Evolutionary conservation across 805 yeast species (phyloP).

Genomic region (Candida easanensis): DNA sequence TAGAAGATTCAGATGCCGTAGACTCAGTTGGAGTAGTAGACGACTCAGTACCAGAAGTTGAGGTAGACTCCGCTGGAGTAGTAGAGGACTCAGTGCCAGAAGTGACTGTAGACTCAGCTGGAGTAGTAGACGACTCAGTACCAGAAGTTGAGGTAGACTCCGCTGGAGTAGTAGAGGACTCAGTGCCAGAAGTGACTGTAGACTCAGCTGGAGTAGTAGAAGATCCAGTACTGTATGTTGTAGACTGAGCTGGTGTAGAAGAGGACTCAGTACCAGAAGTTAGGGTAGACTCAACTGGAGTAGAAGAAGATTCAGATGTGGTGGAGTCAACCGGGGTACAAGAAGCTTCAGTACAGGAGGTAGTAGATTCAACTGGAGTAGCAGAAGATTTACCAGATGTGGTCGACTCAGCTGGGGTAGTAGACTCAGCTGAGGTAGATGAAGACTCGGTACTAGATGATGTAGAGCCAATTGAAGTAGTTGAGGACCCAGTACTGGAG

Average conservation of each 20-base stretch:
- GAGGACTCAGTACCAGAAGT: neutral
- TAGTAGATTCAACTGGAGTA: neutral
- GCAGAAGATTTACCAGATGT: neutral
- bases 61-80: neutral
- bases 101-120: no score
- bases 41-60: neutral
- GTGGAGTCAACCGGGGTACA: neutral
- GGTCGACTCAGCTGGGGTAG: neutral
- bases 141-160: no score
- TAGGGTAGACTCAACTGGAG: neutral
- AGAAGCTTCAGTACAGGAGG: neutral
- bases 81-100: neutral
- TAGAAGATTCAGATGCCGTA: neutral
- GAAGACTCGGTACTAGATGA: neutral
- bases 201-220: neutral
- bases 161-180: neutral
- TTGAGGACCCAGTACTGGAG: neutral
- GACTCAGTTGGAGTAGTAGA: constrained; percentile 2
- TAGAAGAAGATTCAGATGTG: neutral
- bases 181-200: neutral
- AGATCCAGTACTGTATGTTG: no score
- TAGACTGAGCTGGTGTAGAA: neutral
- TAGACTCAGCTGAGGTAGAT: neutral
- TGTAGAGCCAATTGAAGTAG: neutral
- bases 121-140: neutral